phyloP scores from a whole-genome alignment of 1,284 basidiomycete species.

The Fomitiporia mediterranea region DNA sequence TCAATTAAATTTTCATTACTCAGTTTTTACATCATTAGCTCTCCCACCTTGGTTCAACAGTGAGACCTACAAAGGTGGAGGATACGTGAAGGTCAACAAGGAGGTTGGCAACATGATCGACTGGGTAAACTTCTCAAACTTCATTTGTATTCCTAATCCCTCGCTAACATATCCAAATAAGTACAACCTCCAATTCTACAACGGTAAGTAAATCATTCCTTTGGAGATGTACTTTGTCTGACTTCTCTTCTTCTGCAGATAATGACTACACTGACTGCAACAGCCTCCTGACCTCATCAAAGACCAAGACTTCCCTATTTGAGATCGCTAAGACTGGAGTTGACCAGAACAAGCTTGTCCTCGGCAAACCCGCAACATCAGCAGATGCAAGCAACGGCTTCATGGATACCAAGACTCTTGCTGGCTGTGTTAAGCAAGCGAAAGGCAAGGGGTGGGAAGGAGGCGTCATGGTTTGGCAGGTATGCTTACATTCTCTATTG shows the following conservation, averaged over 20 bases:
- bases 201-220: constrained; percentile 5
- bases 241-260: constrained; percentile 5
- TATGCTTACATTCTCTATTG: background rate
- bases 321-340: constrained; percentile 25
- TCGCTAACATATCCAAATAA: background rate
- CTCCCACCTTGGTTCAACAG: constrained; percentile 17
- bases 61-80: constrained; percentile 17
- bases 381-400: constrained; percentile 24
- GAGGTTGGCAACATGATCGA: constrained; percentile 25
- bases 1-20: too few species aligned
- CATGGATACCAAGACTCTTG: constrained; percentile 23
- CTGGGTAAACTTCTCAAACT: constrained; percentile 21
- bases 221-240: too few species aligned
- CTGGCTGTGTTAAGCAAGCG: constrained; percentile 23
- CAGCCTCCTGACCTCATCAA: constrained; percentile 23
- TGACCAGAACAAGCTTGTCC: constrained; percentile 25
- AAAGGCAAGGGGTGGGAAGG: constrained; percentile 24
- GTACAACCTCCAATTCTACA: constrained; percentile 22
- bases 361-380: constrained; percentile 25
- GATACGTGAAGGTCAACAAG: constrained; percentile 24
- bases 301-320: constrained; percentile 25
- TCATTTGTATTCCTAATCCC: background rate
- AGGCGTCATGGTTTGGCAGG: constrained; percentile 25
- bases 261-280: constrained; percentile 24
- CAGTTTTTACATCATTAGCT: constrained; percentile 9